Base-by-base conservation (phyloP, 1,284 basidiomycete species). In the Anthracocystis panici-leucophaei region DNA sequence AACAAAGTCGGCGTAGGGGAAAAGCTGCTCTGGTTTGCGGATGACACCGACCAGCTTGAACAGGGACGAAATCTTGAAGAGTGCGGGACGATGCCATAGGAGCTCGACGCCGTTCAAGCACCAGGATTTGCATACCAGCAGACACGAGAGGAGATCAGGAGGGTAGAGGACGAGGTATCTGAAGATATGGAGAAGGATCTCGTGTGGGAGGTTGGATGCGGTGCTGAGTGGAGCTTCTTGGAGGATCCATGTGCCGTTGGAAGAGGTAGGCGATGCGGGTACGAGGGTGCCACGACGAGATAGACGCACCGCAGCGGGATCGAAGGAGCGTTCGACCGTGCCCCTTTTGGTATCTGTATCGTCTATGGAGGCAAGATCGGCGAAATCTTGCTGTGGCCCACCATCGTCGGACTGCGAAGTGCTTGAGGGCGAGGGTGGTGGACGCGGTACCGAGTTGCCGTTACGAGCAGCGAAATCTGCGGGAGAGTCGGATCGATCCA, bases 51-150 rank as follows among this genome's bases (percentile, higher is more conserved):
- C 78, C 50, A 84, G 53, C 54, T 92, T 92, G 84, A 91, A 89
- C 55, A 96, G 89, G 46, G 91, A 91, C 55, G 89, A 88, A 65
- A 91, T 88, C 68, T 90, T 90, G 60, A 90, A 88, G 83, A 96
- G 91, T 59, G 89, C 88, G 18, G 96, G 95, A 79, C 93, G 92
- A 86, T 95, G 92, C 96, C 96, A 99, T 21, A 99, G 89, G 20
- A 98, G 89, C 85, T 97, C 94, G 58, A 96, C 94, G 9, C 94
- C 91, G 85, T 94, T 96, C 81, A 95, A 91, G 87, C 95, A 97
- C 95, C 97, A 99, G 14, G 91, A 89, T 63, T 93, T 91, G 40
- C 92, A 95, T 35, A 98, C 95, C 60, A 92, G 90, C 42, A 85
- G 61, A 48, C 80, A 84, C 45, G 76, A 53, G 38, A 67, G 77